Evolutionary conservation across 192 early-diverging fungal genomes (phyloP).

Genomic region (Coemansia sp.): DNA sequence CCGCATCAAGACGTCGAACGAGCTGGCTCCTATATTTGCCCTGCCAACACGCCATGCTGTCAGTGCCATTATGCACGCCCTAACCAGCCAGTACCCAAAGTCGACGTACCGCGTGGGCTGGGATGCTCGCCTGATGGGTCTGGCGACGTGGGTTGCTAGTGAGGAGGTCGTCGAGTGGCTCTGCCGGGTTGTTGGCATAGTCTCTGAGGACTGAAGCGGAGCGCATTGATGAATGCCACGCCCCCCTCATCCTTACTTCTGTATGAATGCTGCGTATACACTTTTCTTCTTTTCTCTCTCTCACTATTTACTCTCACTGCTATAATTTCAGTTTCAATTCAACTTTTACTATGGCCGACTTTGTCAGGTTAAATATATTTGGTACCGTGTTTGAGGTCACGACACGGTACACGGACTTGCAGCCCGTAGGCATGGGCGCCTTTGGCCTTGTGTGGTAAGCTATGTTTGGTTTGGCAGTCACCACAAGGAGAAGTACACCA

Average conservation of each 20-base stretch:
- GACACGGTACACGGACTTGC: constrained; percentile 85
- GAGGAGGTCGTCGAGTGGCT: constrained; percentile 57
- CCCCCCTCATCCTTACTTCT: not conserved
- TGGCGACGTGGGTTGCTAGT: constrained; percentile 48
- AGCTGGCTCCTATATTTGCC: constrained; percentile 51
- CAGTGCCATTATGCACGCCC: constrained; percentile 49
- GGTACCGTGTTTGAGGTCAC: constrained; percentile 87
- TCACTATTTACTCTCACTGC: not conserved
- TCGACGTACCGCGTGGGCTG: constrained; percentile 59
- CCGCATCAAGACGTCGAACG: constrained; percentile 48
- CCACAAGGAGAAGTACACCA: not conserved
- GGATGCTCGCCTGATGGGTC: constrained; percentile 56
- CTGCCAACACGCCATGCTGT: constrained; percentile 57
- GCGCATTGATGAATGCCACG: not conserved
- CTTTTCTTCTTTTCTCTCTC: not conserved
- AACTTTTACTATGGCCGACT: constrained; percentile 62
- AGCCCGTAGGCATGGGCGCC: constrained; percentile 96
- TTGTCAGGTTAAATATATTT: constrained; percentile 78
- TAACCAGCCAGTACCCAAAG: constrained; percentile 57
- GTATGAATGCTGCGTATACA: not conserved
- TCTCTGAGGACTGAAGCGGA: constrained; percentile 37
- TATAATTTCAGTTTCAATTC: not conserved
- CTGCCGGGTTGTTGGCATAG: constrained; percentile 54
- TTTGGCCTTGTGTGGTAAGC: constrained; percentile 96
- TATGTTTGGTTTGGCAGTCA: too few relatives aligned